phyloP scores from a whole-genome alignment of 1,139 yeast species.

The Hanseniaspora sp. region DNA sequence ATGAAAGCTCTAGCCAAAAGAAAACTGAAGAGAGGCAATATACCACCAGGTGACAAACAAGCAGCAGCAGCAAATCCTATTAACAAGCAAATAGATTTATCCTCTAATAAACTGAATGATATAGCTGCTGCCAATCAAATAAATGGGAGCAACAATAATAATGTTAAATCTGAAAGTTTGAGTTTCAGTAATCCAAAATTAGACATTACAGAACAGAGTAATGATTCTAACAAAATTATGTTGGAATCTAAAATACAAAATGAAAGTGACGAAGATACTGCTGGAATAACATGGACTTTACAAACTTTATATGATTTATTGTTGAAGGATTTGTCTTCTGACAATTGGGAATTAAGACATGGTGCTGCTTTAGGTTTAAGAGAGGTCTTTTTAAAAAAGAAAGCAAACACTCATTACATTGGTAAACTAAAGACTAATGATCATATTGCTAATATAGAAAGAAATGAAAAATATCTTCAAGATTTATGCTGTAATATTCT shows the following conservation, averaged over 20 bases:
- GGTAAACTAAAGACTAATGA: slow-evolving; percentile 66
- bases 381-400: slow-evolving; percentile 47
- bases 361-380: slow-evolving; percentile 91
- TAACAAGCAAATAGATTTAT: neutral
- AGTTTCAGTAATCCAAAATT: slow-evolving; percentile 29
- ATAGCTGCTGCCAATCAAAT: slow-evolving; percentile 22
- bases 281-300: slow-evolving; percentile 84
- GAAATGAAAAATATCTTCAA: slow-evolving; percentile 65
- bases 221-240: slow-evolving; percentile 66
- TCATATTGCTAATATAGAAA: slow-evolving; percentile 47
- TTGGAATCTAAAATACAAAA: slow-evolving; percentile 72
- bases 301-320: slow-evolving; percentile 92
- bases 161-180: slow-evolving; percentile 13
- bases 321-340: slow-evolving; percentile 69
- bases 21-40: slow-evolving; percentile 55
- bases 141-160: slow-evolving; percentile 18
- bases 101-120: slow-evolving; percentile 4
- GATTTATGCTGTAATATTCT: slow-evolving; percentile 80
- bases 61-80: neutral
- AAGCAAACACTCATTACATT: slow-evolving; percentile 75
- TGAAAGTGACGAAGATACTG: slow-evolving; percentile 63
- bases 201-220: slow-evolving; percentile 63
- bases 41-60: slow-evolving; percentile 1
- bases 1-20: slow-evolving; percentile 89
- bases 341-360: slow-evolving; percentile 89